These are phyloP conservation scores for Collybiopsis luxurians DNA, from an alignment of 768 basidiomycete genomes.

Conservation along the genomic window DNA sequence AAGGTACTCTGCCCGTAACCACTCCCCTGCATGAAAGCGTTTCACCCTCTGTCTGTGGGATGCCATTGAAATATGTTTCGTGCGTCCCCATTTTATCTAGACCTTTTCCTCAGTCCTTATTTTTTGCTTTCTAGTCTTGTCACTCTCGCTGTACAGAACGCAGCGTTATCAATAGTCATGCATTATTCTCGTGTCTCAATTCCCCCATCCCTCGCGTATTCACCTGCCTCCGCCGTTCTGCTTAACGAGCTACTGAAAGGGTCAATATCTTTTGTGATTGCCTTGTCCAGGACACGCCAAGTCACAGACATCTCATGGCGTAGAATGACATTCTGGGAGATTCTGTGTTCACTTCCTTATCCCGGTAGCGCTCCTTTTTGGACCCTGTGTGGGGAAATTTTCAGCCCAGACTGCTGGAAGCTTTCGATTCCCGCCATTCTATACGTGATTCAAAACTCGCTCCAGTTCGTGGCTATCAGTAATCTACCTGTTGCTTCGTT, in stretches of 20 bases:
- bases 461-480: conserved; percentile 94
- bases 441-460: conserved; percentile 93
- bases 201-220: conserved; percentile 77
- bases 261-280: conserved; percentile 86
- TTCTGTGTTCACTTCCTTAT: conserved; percentile 34
- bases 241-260: conserved; percentile 95
- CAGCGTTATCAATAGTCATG: conserved; percentile 94
- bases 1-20: conserved; percentile 32
- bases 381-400: conserved; percentile 68
- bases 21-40: conserved; percentile 23
- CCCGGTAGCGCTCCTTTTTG: conserved; percentile 50
- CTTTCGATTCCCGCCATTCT: conserved; percentile 94
- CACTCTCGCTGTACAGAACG: conserved; percentile 92
- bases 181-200: conserved; percentile 95
- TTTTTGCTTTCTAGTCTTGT: conserved; percentile 49
- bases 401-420: conserved; percentile 95
- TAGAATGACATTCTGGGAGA: conserved; percentile 36
- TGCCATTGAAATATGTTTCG: conserved; percentile 83
- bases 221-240: conserved; percentile 91
- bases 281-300: conserved; percentile 53
- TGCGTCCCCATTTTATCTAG: conserved; percentile 36
- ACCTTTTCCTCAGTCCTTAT: conserved; percentile 6
- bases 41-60: conserved; percentile 58
- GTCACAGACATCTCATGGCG: conserved; percentile 37
- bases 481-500: conserved; percentile 97